These are phyloP conservation scores for Zanthoxylum bungeanum DNA, from an alignment of 345 rosid genomes.

Conservation along the genomic window DNA sequence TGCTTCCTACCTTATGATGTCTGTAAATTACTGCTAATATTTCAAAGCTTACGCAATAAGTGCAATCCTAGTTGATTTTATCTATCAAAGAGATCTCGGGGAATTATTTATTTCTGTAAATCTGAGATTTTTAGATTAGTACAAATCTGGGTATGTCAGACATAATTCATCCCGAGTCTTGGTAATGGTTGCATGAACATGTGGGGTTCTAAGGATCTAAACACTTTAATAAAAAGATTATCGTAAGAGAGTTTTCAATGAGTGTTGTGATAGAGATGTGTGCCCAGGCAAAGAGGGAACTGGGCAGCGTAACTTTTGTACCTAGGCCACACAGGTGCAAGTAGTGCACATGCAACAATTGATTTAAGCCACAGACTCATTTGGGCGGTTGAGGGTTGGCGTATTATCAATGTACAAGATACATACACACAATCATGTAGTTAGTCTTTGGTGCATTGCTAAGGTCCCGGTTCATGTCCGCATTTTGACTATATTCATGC, in stretches of 20 bases:
- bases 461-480: background rate
- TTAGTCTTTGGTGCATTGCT: background rate
- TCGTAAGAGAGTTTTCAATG: background rate
- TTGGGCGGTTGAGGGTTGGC: background rate
- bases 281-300: slow-evolving; percentile 2
- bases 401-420: background rate
- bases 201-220: background rate
- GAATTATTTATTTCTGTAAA: background rate
- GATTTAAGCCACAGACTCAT: background rate
- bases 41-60: background rate
- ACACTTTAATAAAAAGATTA: background rate
- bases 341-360: background rate
- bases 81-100: background rate
- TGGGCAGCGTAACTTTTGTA: background rate
- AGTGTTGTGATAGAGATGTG: slow-evolving; percentile 4
- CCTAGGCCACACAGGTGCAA: background rate
- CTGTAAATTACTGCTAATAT: background rate
- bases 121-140: background rate
- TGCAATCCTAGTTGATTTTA: background rate
- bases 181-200: slow-evolving; percentile 3
- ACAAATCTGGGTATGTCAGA: background rate
- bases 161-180: background rate
- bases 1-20: background rate
- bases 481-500: too few species aligned
- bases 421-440: background rate